Evolutionary conservation across 352 stramenopile genomes (phyloP), one percentile per base, ranked within the genome.

Genomic region (Elongisporangium anandrum): DNA sequence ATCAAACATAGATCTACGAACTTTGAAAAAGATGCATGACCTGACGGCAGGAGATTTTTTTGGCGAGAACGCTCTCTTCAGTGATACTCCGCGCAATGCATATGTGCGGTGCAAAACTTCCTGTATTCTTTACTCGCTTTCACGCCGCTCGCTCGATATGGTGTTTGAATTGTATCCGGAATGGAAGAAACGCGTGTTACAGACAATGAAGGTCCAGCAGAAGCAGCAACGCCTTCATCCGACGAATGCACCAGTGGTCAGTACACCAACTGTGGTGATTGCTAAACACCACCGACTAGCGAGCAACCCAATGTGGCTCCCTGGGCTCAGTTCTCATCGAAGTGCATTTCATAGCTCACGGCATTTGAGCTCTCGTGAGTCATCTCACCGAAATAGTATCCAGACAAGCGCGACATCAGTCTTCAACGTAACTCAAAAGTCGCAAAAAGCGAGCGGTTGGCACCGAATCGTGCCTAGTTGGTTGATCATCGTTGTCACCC

Each of bases 141-240:
- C 75, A 10, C 61, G 75, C 0, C 64, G 68, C 17, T 80, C 74
- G 23, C 62, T 83, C 7, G 72, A 82, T 38, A 63, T 71, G 47
- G 70, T 86, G 4, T 86, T 86, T 34, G 73, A 81, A 15, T 49
- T 77, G 15, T 81, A 74, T 20, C 73, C 76, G 0, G 50, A 66
- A 12, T 86, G 73, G 76, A 83, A 83, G 38, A 70, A 76, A 49
- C 68, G 75, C 53, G 76, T 86, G 3, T 68, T 79, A 7, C 72
- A 79, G 26, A 80, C 72, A 1, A 63, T 82, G 15, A 79, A 69
- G 13, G 17, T 83, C 0, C 61, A 69, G 21, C 66, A 72, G 19
- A 69, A 69, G 16, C 53, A 72, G 54, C 63, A 69, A 45, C 34
- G 34, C 17, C 13, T 45, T 3, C 34, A 45, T 45, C 34, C 6